These are phyloP conservation scores for Boletus edulis DNA, from an alignment of 768 basidiomycete genomes.

Conservation along the genomic window DNA sequence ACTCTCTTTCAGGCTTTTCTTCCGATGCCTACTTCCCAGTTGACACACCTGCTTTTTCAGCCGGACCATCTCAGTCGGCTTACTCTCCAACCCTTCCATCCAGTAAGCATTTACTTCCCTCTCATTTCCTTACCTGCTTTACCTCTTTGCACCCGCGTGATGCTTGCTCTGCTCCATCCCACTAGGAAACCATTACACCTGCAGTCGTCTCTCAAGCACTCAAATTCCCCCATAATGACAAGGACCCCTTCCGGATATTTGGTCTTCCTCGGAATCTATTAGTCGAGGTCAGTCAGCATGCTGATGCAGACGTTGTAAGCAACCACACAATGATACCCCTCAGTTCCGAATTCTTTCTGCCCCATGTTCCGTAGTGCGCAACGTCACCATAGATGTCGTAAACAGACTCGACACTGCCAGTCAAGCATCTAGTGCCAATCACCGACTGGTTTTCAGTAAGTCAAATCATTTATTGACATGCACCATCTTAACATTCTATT, in stretches of 20 bases:
- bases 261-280: constrained; percentile 70
- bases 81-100: constrained; percentile 41
- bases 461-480: constrained; percentile 7
- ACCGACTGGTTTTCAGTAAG: constrained; percentile 66
- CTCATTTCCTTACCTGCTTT: background rate
- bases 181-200: constrained; percentile 32
- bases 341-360: constrained; percentile 69
- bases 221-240: constrained; percentile 42
- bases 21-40: constrained; percentile 36
- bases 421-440: constrained; percentile 46
- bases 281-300: constrained; percentile 57
- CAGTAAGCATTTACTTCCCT: constrained; percentile 32
- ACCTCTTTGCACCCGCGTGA: background rate
- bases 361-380: constrained; percentile 71
- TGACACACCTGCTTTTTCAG: constrained; percentile 43
- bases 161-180: background rate
- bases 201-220: constrained; percentile 44
- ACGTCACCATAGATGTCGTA: constrained; percentile 56
- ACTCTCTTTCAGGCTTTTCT: constrained; percentile 37
- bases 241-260: constrained; percentile 57
- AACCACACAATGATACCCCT: background rate
- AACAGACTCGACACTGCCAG: constrained; percentile 52
- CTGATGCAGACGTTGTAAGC: background rate
- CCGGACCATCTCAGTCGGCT: constrained; percentile 35
- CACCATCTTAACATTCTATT: constrained; percentile 2